Evolutionary conservation across 164 flowering plant genomes (phyloP).

Genomic region (Vitis rotundifolia): DNA sequence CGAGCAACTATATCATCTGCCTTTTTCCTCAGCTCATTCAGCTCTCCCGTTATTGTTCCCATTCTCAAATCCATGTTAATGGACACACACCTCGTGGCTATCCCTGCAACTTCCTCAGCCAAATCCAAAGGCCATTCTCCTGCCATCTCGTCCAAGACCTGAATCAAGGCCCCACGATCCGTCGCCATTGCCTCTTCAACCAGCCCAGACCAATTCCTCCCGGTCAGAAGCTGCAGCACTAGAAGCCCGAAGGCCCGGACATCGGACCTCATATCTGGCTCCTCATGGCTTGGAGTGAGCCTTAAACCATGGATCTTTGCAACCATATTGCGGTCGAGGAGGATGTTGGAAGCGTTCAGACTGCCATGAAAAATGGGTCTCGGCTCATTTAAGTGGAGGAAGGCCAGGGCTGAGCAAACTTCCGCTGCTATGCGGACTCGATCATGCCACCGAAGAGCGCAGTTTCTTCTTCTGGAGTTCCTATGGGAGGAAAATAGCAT

Average conservation of each 20-base stretch:
- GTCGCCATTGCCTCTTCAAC: conserved; percentile 23
- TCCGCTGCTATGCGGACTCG: conserved; percentile 59
- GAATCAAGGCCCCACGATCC: conserved; percentile 18
- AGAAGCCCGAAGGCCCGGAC: conserved; percentile 49
- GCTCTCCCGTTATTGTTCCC: conserved; percentile 24
- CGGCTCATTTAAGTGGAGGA: conserved; percentile 59
- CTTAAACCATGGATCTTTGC: conserved; percentile 49
- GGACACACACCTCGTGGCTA: conserved; percentile 45
- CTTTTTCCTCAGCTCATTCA: conserved; percentile 34
- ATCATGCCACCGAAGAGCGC: conserved; percentile 45
- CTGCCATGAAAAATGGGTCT: conserved; percentile 42
- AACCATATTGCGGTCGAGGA: conserved; percentile 50
- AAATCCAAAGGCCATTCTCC: conserved; percentile 68
- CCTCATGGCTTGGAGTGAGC: conserved; percentile 13
- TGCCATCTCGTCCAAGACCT: conserved; percentile 40
- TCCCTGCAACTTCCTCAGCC: conserved; percentile 38
- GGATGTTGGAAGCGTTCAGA: conserved; percentile 51
- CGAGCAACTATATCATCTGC: conserved; percentile 28
- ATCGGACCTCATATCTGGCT: conserved; percentile 28
- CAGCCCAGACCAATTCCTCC: conserved; percentile 42
- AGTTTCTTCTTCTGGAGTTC: conserved; percentile 23
- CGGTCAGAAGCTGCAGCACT: conserved; percentile 54
- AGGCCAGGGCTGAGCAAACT: conserved; percentile 44
- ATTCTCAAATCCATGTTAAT: conserved; percentile 13
- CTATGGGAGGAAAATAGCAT: conserved; percentile 26